Evolutionary conservation across 2,329 filamentous ascomycete species (phyloP).

Genomic region (Lecanicillium sp.): DNA sequence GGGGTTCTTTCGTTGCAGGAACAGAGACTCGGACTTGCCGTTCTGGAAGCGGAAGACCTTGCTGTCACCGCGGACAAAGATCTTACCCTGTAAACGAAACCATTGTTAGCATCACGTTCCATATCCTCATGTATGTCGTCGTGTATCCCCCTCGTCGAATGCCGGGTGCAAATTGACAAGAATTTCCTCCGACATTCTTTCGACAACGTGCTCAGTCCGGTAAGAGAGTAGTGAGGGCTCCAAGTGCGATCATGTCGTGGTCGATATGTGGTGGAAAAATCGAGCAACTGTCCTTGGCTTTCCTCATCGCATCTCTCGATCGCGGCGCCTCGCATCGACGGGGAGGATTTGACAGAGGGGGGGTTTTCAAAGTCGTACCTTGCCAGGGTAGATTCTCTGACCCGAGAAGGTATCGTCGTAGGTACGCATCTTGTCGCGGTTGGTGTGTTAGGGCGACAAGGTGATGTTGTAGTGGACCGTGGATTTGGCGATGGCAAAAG

Average conservation of each 20-base stretch:
- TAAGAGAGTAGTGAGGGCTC: conserved; percentile 3
- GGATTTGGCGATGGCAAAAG: conserved; percentile 33
- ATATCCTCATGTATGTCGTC: neutral
- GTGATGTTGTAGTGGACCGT: conserved; percentile 35
- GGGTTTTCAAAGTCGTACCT: conserved; percentile 51
- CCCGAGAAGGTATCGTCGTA: conserved; percentile 63
- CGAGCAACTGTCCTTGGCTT: neutral
- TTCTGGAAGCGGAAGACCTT: conserved; percentile 99
- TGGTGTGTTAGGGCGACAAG: conserved; percentile 36
- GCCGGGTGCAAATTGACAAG: neutral
- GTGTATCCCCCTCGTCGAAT: neutral
- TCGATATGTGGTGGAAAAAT: neutral
- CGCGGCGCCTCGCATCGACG: conserved; percentile 9
- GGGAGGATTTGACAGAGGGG: neutral
- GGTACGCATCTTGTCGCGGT: conserved; percentile 54
- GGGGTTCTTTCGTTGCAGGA: conserved; percentile 99
- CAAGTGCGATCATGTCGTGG: too few species aligned
- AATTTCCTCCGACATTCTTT: neutral
- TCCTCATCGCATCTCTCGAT: conserved; percentile 10
- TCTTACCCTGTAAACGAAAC: conserved; percentile 70
- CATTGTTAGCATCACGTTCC: conserved; percentile 24
- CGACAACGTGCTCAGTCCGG: neutral
- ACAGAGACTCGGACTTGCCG: conserved; percentile 98
- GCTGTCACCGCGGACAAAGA: conserved; percentile 99
- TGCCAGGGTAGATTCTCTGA: conserved; percentile 62